Evolutionary conservation across 331 rosid genomes (phyloP), one percentile per base, ranked within the genome.

Genomic region (Telfairia occidentalis): DNA sequence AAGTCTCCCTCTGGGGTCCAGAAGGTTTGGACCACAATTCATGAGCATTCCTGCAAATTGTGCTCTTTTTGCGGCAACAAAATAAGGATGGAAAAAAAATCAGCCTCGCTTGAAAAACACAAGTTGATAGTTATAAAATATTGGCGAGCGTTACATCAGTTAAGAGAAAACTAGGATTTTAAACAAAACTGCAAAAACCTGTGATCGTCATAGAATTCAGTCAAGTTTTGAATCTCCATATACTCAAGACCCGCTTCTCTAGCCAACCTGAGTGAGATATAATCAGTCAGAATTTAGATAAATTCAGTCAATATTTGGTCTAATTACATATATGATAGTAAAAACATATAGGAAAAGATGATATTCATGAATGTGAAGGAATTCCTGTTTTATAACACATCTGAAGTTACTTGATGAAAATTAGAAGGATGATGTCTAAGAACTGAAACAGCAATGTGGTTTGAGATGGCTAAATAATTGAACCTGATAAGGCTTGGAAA

Each of bases 241-340:
- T 88, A 95, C 88, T 92, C 97, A 21, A 95, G 96, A 79, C 99
- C 96, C 58, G 97, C 93, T 88, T 92, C 99, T 84, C 99, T 87
- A 35, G 96, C 99, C 85, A 95, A 86, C 89, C 98, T 95, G 82
- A 21, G 78, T 78, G 74, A 43, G 76, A 76, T 9, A 53, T 63
- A 26, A 71, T 23, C 54, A 26, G 74, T 23, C 54, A 67, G 18
- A 2, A 5, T 21, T 67, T 67, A 13, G 37, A 40, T 42, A 40
- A 21, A 66, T 66, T 28, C 60, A 59, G 30, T 38, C 69, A 69
- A 60, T 49, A 52, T 18, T 53, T 50, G 5, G 18, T 5, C 18
- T 38, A 15, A 35, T 45, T 29, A 71, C 23, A 23, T 26, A 49
- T 49, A 54, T 1, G 48, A 19, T 9, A 54, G 50, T 49, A 52